Evolutionary conservation across 495 filamentous ascomycete species (phyloP).

Genomic region (Podospora conica): DNA sequence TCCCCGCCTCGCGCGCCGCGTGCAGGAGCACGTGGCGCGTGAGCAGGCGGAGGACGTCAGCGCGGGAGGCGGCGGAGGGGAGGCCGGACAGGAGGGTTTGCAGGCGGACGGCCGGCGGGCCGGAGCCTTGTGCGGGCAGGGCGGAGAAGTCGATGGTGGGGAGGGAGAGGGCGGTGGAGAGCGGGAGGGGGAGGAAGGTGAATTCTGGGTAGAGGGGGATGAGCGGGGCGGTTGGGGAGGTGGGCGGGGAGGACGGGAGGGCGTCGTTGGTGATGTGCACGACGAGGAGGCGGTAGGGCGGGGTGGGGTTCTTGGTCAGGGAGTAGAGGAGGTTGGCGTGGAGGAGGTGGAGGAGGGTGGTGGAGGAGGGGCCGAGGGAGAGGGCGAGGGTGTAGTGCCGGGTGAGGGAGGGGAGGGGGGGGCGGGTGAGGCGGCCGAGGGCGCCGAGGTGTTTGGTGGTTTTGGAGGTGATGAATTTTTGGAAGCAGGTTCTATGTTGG

Average conservation of each 20-base stretch:
- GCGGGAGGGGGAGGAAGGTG: slow-evolving; percentile 45
- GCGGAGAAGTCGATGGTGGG: slow-evolving; percentile 36
- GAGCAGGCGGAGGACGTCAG: slow-evolving; percentile 65
- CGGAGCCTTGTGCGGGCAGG: slow-evolving; percentile 26
- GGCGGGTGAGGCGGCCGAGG: slow-evolving; percentile 37
- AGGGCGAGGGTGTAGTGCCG: slow-evolving; percentile 64
- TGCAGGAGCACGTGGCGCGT: slow-evolving; percentile 63
- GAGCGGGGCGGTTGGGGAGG: slow-evolving; percentile 11
- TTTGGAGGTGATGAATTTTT: slow-evolving; percentile 67
- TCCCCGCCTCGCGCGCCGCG: slow-evolving; percentile 52
- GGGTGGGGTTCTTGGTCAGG: slow-evolving; percentile 45
- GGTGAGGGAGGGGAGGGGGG: slow-evolving; percentile 42
- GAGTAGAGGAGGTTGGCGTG: slow-evolving; percentile 59
- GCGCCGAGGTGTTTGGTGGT: slow-evolving; percentile 69
- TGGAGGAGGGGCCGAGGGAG: slow-evolving; percentile 78
- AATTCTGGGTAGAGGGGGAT: slow-evolving; percentile 51
- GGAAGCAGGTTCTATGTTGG: slow-evolving; percentile 63
- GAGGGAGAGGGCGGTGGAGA: slow-evolving; percentile 51
- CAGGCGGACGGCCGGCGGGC: slow-evolving; percentile 35
- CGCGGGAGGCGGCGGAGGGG: slow-evolving; percentile 63
- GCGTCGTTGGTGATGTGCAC: slow-evolving; percentile 54
- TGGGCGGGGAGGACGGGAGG: slow-evolving; percentile 3
- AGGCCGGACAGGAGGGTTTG: slow-evolving; percentile 50
- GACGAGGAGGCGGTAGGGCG: slow-evolving; percentile 60
- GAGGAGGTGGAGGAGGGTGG: slow-evolving; percentile 70